Evolutionary conservation across 371 early-diverging fungal species (phyloP).

Genomic region (Mucor mucedo): DNA sequence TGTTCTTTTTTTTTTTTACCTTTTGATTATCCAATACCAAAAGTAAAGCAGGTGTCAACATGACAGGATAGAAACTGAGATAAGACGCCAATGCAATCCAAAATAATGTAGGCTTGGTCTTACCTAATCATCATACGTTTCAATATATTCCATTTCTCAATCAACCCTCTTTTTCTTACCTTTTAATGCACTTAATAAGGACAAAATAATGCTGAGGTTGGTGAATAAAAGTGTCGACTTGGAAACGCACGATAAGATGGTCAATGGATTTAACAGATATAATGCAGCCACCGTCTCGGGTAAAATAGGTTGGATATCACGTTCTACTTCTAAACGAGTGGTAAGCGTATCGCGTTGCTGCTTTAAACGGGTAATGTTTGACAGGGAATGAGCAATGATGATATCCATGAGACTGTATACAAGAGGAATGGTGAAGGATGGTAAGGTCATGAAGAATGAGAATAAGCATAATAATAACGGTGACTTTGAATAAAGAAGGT

Average conservation of each 20-base stretch:
- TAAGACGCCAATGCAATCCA: slow-evolving; percentile 78
- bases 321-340: slow-evolving; percentile 35
- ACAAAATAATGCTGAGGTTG: slow-evolving; percentile 70
- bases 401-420: slow-evolving; percentile 71
- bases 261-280: slow-evolving; percentile 87
- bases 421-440: slow-evolving; percentile 51
- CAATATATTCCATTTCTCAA: not conserved
- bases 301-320: slow-evolving; percentile 16
- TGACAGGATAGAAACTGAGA: slow-evolving; percentile 81
- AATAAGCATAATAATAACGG: slow-evolving; percentile 80
- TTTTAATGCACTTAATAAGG: slow-evolving; percentile 68
- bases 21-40: slow-evolving; percentile 31
- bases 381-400: slow-evolving; percentile 62
- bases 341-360: slow-evolving; percentile 31
- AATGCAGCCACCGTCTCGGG: slow-evolving; percentile 56
- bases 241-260: slow-evolving; percentile 75
- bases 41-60: slow-evolving; percentile 75
- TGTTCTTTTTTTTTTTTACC: slow-evolving; percentile 6
- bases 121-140: slow-evolving; percentile 5
- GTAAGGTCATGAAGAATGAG: slow-evolving; percentile 58
- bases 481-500: slow-evolving; percentile 48
- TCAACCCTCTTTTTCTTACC: slow-evolving; percentile 25
- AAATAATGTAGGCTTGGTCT: slow-evolving; percentile 55
- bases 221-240: slow-evolving; percentile 78
- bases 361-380: slow-evolving; percentile 54